Evolutionary conservation across 176 grass and related monocot genomes (phyloP), one percentile per base, ranked within the genome.

Genomic region (Cenchrus fungigraminus): DNA sequence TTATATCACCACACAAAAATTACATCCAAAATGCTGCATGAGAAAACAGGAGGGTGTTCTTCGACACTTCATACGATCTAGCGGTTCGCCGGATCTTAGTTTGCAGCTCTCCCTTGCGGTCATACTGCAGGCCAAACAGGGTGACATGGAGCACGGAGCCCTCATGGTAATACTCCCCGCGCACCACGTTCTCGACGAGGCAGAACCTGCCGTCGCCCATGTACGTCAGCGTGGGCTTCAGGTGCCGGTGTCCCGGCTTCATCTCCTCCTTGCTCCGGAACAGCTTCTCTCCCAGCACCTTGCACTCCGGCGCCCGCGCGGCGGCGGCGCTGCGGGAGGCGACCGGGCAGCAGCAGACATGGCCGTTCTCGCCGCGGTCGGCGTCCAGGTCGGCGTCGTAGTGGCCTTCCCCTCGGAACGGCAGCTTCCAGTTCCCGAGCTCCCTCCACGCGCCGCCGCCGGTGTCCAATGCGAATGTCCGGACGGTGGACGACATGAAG

Each of bases 51-150:
- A 40, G 37, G 37, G 37, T 40, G 37, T 40, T 40, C 63, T 80
- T 68, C 49, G 64, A 80, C 17, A 80, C 47, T 14, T 9, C 16
- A 68, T 80, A 80, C 0, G 78, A 80, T 4, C 63, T 80, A 80
- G 78, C 40, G 49, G 29, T 50, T 5, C 63, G 47, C 9, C 8
- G 78, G 55, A 40, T 6, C 78, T 55, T 68, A 42, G 78, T 80
- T 68, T 11, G 64, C 17, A 80, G 78, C 49, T 55, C 78, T 22
- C 78, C 78, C 6, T 20, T 66, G 29, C 68, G 62, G 37, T 80
- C 78, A 68, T 68, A 80, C 45, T 6, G 37, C 29, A 80, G 78
- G 49, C 63, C 78, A 80, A 80, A 80, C 25, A 81, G 55, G 64
- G 63, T 81, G 63, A 81, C 31, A 56, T 68, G 79, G 3, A 81